phyloP scores from a whole-genome alignment of 1,139 yeast species.

The Geotrichum bryndzae region DNA sequence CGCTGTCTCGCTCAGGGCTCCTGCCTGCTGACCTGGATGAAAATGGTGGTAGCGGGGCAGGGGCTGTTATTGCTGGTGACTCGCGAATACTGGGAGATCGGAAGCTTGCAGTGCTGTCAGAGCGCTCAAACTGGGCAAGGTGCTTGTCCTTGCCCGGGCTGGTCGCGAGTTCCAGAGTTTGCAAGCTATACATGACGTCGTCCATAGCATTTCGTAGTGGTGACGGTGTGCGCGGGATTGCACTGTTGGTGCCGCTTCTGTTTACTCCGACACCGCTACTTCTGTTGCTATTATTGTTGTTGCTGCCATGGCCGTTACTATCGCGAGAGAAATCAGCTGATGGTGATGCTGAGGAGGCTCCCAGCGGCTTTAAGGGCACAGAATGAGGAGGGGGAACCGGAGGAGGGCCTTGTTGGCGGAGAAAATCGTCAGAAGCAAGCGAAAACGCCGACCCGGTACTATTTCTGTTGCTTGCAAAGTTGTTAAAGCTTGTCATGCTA shows the following conservation, averaged over 20 bases:
- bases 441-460: background rate
- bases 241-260: background rate
- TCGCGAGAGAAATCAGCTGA: background rate
- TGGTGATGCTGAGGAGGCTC: background rate
- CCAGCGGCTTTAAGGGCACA: slow-evolving; percentile 16
- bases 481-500: background rate
- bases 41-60: background rate
- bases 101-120: background rate
- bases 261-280: background rate
- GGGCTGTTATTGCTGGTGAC: background rate
- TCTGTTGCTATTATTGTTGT: background rate
- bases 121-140: background rate
- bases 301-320: background rate
- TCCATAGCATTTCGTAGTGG: slow-evolving; percentile 40
- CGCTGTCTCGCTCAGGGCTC: background rate
- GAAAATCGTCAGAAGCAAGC: background rate
- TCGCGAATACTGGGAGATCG: background rate
- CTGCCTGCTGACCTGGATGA: background rate
- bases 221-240: slow-evolving; percentile 45
- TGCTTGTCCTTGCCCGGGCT: slow-evolving; percentile 1
- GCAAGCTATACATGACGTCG: slow-evolving; percentile 33
- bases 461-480: background rate
- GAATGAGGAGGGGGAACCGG: slow-evolving; percentile 33
- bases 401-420: slow-evolving; percentile 19
- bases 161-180: slow-evolving; percentile 22